These are phyloP conservation scores for Poterioochromonas sp. DNA, from an alignment of 352 stramenopile genomes.

Conservation along the genomic window DNA sequence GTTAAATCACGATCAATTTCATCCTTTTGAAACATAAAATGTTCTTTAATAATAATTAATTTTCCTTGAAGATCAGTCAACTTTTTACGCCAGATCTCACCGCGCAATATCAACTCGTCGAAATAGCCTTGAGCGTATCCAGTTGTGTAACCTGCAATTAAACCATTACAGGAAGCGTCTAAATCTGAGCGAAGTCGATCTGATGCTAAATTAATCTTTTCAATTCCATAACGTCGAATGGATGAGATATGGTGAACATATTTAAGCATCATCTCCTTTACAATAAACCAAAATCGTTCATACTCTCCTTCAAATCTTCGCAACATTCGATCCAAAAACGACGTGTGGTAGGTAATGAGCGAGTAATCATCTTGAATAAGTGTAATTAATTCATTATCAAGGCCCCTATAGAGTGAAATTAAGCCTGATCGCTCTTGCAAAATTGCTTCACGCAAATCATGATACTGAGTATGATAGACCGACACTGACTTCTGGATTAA, in stretches of 20 bases:
- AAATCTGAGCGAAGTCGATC: not conserved
- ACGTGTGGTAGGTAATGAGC: not conserved
- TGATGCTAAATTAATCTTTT: not conserved
- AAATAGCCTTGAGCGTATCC: conserved; percentile 15
- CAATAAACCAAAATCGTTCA: not conserved
- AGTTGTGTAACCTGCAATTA: conserved; percentile 3
- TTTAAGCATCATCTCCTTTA: not conserved
- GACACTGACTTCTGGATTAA: not conserved
- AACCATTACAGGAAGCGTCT: not conserved
- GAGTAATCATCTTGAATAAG: not conserved
- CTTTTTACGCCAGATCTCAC: not conserved
- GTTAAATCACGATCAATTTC: conserved; percentile 23
- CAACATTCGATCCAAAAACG: not conserved
- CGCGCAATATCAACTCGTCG: not conserved
- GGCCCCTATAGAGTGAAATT: not conserved
- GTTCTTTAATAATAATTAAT: conserved; percentile 12
- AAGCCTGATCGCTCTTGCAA: not conserved
- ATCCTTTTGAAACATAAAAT: conserved; percentile 9
- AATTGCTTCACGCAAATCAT: not conserved
- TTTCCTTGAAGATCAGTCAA: conserved; percentile 7
- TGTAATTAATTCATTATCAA: not conserved
- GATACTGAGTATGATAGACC: conserved; percentile 15
- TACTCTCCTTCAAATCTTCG: not conserved
- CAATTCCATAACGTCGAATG: not conserved
- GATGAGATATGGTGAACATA: not conserved